Base-by-base conservation (phyloP, 108 stramenopile species). In the Mayamaea pseudoterrestris region DNA sequence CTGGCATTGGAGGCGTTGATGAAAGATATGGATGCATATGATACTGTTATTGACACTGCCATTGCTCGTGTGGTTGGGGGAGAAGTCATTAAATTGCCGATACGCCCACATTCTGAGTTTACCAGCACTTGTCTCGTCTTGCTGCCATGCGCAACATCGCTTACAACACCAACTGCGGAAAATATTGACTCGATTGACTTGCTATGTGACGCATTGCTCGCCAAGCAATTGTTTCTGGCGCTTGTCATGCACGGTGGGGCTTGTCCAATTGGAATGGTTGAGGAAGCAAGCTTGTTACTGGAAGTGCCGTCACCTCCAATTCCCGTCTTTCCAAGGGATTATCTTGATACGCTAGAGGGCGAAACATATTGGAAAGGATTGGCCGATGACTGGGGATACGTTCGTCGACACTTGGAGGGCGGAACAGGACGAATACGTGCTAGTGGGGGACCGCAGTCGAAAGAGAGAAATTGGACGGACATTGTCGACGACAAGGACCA, bases 291-390 rank as follows among this genome's bases (percentile, higher is more conserved):
- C 28, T 50, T 76, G 26, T n/a, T n/a, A n/a, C 31, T 82, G 57
- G 18, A 39, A 8, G 82, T 82, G 50, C 71, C 70, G 26, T 67
- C 63, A 22, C 87, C 82, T 22, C 87, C 87, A 4, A 20, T 79
- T 13, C 71, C 78, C n/a, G 39, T 80, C 24, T 90, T 84, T 53
- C 87, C 87, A 1, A 48, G 82, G 27, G 82, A 84, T 53, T 78
- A 68, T 58, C 73, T 80, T 2, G 81, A 90, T 41, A 76, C 82
- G 18, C 27, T 44, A 14, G 52, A 58, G 4, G 76, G 77, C 4
- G 18, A 49, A 22, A 7, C 29, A 8, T 90, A 84, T 55, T 90
- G 82, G 82, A 49, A 51, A 24, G n/a, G n/a, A n/a, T n/a, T n/a
- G n/a, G n/a, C n/a, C n/a, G 65, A 47, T 12, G 50, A n/a, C 25